These are phyloP conservation scores for Blastosporella zonata DNA, from an alignment of 1,284 basidiomycete genomes.

Conservation along the genomic window DNA sequence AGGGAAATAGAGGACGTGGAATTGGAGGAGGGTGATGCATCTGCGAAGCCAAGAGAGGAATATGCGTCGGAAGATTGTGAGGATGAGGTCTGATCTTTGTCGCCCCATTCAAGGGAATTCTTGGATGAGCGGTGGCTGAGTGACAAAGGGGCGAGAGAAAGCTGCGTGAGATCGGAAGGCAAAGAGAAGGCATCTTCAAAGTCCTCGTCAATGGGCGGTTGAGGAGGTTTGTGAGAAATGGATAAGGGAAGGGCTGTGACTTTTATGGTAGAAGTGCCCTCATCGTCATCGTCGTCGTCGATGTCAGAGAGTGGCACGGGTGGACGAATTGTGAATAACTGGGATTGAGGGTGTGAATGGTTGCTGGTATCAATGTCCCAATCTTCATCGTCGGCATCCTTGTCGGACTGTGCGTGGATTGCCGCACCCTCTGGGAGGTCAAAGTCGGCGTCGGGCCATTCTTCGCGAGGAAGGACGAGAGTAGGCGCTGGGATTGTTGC, in stretches of 20 bases:
- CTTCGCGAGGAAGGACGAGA: slow-evolving; percentile 55
- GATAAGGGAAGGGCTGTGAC: slow-evolving; percentile 50
- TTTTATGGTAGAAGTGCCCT: slow-evolving; percentile 79
- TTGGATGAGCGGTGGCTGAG: slow-evolving; percentile 73
- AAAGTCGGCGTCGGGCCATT: slow-evolving; percentile 83
- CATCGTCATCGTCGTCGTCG: slow-evolving; percentile 68
- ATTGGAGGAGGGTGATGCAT: slow-evolving; percentile 67
- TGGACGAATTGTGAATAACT: slow-evolving; percentile 63
- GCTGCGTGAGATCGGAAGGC: slow-evolving; percentile 70
- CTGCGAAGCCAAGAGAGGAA: slow-evolving; percentile 70
- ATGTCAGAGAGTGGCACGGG: slow-evolving; percentile 43
- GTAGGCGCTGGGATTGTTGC: slow-evolving; percentile 58
- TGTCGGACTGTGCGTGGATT: slow-evolving; percentile 60
- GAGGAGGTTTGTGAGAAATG: slow-evolving; percentile 25
- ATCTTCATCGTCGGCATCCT: slow-evolving; percentile 61
- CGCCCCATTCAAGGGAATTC: slow-evolving; percentile 78
- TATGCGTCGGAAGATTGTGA: slow-evolving; percentile 82
- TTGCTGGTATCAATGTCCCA: slow-evolving; percentile 70
- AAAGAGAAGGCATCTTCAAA: slow-evolving; percentile 75
- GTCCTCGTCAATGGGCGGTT: slow-evolving; percentile 57
- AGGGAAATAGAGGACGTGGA: slow-evolving; percentile 64
- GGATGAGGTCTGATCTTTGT: slow-evolving; percentile 75
- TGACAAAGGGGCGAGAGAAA: slow-evolving; percentile 72
- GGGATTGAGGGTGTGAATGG: slow-evolving; percentile 26
- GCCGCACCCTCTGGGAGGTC: slow-evolving; percentile 72